Evolutionary conservation across 441 rosid genomes (phyloP).

Genomic region (Gossypium trilobum): DNA sequence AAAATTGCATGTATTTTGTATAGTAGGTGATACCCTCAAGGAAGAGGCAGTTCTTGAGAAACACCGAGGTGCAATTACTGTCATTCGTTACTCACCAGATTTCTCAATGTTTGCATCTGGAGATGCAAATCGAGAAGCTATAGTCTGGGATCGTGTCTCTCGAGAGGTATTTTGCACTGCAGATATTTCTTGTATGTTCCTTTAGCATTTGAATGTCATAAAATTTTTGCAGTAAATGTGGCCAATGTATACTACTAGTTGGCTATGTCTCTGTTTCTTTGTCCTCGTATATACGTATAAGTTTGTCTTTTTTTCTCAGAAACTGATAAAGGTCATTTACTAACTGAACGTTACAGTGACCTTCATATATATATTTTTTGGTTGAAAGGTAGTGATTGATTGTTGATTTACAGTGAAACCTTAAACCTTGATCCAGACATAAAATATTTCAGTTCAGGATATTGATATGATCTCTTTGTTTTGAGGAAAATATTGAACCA

Average conservation of each 20-base stretch:
- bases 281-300: neutral
- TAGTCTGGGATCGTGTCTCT: conserved; percentile 76
- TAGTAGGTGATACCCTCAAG: conserved; percentile 54
- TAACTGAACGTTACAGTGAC: neutral
- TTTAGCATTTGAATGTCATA: neutral
- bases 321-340: neutral
- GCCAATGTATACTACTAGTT: neutral
- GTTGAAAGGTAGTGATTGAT: neutral
- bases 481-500: neutral
- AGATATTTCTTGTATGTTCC: neutral
- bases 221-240: neutral
- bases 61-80: conserved; percentile 81
- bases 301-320: neutral
- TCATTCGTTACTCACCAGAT: conserved; percentile 80
- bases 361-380: neutral
- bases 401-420: neutral
- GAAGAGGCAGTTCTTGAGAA: conserved; percentile 79
- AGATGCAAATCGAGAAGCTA: conserved; percentile 82
- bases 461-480: neutral
- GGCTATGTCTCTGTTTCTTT: neutral
- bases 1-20: conserved; percentile 62
- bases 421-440: neutral
- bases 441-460: neutral
- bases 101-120: conserved; percentile 85
- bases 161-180: conserved; percentile 46